phyloP scores from a whole-genome alignment of 208 protist genomes.

The Borovskyia barvae region DNA sequence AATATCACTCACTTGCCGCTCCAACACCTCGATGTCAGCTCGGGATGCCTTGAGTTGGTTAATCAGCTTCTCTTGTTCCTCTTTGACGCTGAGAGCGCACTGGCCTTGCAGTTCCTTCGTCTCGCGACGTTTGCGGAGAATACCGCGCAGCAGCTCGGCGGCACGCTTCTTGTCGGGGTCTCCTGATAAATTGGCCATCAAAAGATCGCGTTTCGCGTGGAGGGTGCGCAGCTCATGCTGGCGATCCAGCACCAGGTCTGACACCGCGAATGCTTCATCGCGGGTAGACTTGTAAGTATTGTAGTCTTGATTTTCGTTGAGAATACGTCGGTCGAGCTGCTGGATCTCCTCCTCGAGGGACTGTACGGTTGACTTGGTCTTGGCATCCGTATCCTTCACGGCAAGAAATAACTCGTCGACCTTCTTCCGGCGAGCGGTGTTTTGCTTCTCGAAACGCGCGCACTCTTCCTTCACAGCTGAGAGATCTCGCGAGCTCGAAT shows the following conservation, averaged over 20 bases:
- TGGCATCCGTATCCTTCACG: conserved; percentile 71
- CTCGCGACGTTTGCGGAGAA: conserved; percentile 74
- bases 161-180: conserved; percentile 80
- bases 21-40: conserved; percentile 82
- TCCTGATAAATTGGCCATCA: conserved; percentile 70
- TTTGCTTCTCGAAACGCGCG: conserved; percentile 64
- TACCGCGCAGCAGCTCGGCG: conserved; percentile 60
- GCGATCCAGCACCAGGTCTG: conserved; percentile 73
- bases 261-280: conserved; percentile 71
- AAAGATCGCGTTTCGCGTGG: conserved; percentile 78
- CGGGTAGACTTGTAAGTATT: conserved; percentile 64
- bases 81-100: conserved; percentile 79
- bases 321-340: conserved; percentile 69
- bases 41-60: conserved; percentile 75
- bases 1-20: conserved; percentile 78
- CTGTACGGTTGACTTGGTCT: conserved; percentile 58
- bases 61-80: conserved; percentile 82
- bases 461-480: conserved; percentile 70
- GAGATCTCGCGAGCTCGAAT: conserved; percentile 51
- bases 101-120: conserved; percentile 68
- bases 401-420: conserved; percentile 84
- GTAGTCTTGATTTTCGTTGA: conserved; percentile 78
- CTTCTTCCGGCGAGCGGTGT: conserved; percentile 59
- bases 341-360: conserved; percentile 79
- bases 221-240: conserved; percentile 84